Evolutionary conservation across 208 protist species (phyloP).

Genomic region (Acanthamoeba castellanii): DNA sequence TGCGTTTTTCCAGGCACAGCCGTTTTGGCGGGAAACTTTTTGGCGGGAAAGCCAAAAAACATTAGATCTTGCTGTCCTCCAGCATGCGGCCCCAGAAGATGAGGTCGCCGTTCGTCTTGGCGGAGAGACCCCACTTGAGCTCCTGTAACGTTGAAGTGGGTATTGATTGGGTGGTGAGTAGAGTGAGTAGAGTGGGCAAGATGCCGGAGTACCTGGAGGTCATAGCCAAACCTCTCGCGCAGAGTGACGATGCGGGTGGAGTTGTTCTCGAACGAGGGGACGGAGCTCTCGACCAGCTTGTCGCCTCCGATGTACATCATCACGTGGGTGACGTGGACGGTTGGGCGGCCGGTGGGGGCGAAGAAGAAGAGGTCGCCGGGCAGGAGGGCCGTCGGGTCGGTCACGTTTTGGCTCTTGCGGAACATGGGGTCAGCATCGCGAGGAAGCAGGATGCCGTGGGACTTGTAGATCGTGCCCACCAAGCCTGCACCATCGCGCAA

Average conservation of each 20-base stretch:
- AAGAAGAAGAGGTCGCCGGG: slow-evolving; percentile 73
- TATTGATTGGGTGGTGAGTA: not conserved
- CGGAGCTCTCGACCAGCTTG: slow-evolving; percentile 51
- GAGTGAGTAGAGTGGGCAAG: not conserved
- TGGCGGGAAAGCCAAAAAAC: not conserved
- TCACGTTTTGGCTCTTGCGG: slow-evolving; percentile 69
- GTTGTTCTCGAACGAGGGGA: slow-evolving; percentile 46
- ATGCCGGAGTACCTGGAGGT: slow-evolving; percentile 15
- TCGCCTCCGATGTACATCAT: slow-evolving; percentile 71
- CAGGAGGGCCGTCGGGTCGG: not conserved
- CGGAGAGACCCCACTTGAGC: slow-evolving; percentile 20
- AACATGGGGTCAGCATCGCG: slow-evolving; percentile 68
- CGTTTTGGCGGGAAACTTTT: not conserved
- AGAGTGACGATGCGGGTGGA: slow-evolving; percentile 62
- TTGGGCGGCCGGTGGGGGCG: not conserved
- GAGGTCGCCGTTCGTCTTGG: slow-evolving; percentile 45
- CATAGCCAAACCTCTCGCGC: slow-evolving; percentile 40
- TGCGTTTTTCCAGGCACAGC: not conserved
- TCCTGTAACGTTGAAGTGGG: not conserved
- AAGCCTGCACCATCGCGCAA: slow-evolving; percentile 1
- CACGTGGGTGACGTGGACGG: slow-evolving; percentile 43
- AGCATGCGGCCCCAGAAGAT: slow-evolving; percentile 51
- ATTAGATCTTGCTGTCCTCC: not conserved
- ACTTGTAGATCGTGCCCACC: slow-evolving; percentile 69
- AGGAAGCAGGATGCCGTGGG: slow-evolving; percentile 59